Evolutionary conservation across 805 yeast species (phyloP), one percentile per base, ranked within the genome.

Genomic region (Ascoidea asiatica): DNA sequence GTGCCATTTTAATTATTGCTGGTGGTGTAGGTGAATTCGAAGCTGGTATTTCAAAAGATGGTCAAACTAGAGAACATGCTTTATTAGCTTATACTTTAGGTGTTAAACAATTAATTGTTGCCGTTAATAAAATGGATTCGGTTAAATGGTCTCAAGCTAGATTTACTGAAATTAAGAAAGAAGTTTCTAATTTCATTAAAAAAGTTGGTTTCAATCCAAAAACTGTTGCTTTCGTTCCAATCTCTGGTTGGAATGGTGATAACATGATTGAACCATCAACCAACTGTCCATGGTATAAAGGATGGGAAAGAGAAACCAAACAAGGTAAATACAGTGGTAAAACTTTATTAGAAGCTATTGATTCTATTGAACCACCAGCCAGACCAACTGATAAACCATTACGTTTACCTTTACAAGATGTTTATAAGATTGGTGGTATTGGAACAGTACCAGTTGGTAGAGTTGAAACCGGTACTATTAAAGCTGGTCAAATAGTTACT

Each of bases 21-120:
- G 85, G 89, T 67, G 90, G 92, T 70, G 77, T 77, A 64, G 92
- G 92, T 83, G 95, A 85, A 70, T 85, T 84, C 78, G 95, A 84
- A 75, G 89, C 94, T 61, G 95, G 94, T 73, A 85, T 85, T 75
- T 82, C 92, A 64, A 76, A 83, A 78, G 94, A 84, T 62, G 95
- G 95, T 67, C 95, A 84, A 74, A 85, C 95, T 69, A 84, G 90
- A 75, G 95, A 85, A 73, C 94, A 83, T 77, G 94, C 95, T 65
- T 75, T 84, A 56, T 76, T 84, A 64, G 90, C 94, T 63, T 80
- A 68, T 82, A 83, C 94, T 65, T 75, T 85, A 61, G 95, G 95
- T 75, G 92, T 84, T 56, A 77, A 69, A 57, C 90, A 82, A 70
- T 75, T 84, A 66, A 81, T 84, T 64, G 89, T 84, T 70, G 94